phyloP scores from a whole-genome alignment of 768 basidiomycete genomes.

The Pilatotrama ljubarskyi region DNA sequence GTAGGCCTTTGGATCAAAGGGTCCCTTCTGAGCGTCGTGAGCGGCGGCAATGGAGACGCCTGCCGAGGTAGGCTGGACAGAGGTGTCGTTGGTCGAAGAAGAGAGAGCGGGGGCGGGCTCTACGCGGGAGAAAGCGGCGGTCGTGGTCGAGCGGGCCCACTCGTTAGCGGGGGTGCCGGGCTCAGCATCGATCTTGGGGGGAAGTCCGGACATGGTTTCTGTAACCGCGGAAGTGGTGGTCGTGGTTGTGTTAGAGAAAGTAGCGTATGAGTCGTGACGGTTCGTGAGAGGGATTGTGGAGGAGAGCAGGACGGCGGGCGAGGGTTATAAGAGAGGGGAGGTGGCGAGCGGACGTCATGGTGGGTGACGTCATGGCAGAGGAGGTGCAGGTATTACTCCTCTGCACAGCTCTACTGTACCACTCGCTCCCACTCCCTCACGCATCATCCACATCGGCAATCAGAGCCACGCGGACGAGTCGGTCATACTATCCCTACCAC shows the following conservation, averaged over 20 bases:
- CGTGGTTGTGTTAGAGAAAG: background rate
- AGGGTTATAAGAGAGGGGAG: background rate
- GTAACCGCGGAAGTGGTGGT: background rate
- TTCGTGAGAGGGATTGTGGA: background rate
- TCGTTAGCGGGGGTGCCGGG: slow-evolving; percentile 24
- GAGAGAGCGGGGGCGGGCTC: slow-evolving; percentile 16
- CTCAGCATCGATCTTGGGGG: slow-evolving; percentile 17
- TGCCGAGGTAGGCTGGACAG: background rate
- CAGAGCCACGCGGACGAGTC: too few relatives aligned
- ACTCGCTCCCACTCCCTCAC: background rate
- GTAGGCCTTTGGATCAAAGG: slow-evolving; percentile 11
- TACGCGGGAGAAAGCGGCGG: slow-evolving; percentile 22
- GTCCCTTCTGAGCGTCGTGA: slow-evolving; percentile 12
- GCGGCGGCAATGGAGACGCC: slow-evolving; percentile 13
- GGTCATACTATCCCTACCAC: too few relatives aligned
- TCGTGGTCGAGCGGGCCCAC: slow-evolving; percentile 25
- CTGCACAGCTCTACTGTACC: background rate
- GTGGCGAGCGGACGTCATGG: background rate
- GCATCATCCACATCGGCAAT: too few relatives aligned
- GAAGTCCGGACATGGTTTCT: slow-evolving; percentile 21
- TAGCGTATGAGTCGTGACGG: background rate
- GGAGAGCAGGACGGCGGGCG: background rate
- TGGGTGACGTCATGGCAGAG: background rate
- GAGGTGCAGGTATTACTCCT: background rate
- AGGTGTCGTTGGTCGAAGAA: background rate